These are phyloP conservation scores for Porodaedalea pini DNA, from an alignment of 1,284 basidiomycete species.

Conservation along the genomic window DNA sequence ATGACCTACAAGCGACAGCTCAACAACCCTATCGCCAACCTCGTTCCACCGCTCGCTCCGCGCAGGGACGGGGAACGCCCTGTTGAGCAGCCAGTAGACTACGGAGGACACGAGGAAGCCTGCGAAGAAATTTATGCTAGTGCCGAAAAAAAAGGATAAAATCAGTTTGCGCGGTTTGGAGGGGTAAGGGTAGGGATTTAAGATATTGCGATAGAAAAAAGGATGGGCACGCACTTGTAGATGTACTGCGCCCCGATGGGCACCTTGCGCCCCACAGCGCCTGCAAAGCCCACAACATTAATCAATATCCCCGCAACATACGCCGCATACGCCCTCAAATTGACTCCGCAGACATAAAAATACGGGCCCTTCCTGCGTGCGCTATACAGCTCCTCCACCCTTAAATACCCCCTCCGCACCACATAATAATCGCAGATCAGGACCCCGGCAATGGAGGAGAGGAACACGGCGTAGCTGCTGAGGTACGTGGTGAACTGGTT, in stretches of 20 bases:
- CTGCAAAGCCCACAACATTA: slow-evolving; percentile 75
- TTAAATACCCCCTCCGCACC: slow-evolving; percentile 69
- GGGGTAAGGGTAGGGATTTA: too few relatives aligned
- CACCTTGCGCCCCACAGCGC: slow-evolving; percentile 47
- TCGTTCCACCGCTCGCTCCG: slow-evolving; percentile 52
- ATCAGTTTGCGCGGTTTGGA: slow-evolving; percentile 39
- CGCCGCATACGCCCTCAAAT: slow-evolving; percentile 68
- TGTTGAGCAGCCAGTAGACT: slow-evolving; percentile 60
- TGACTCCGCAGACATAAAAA: slow-evolving; percentile 73
- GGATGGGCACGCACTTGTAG: slow-evolving; percentile 26
- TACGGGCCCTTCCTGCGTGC: slow-evolving; percentile 62
- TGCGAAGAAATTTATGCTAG: slow-evolving; percentile 61
- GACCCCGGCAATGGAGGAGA: slow-evolving; percentile 80
- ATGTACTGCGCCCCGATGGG: slow-evolving; percentile 30
- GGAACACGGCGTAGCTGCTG: slow-evolving; percentile 79
- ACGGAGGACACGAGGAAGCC: slow-evolving; percentile 69
- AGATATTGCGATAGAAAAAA: slow-evolving; percentile 12
- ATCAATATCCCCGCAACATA: slow-evolving; percentile 78
- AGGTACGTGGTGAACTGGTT: slow-evolving; percentile 82
- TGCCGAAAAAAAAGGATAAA: slow-evolving; percentile 59
- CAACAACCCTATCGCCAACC: slow-evolving; percentile 33
- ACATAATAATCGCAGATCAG: slow-evolving; percentile 80
- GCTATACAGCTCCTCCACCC: slow-evolving; percentile 70
- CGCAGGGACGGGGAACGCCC: slow-evolving; percentile 57
- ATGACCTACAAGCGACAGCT: slow-evolving; percentile 9